phyloP scores from a whole-genome alignment of 1,284 basidiomycete genomes.

The Tylopilus sp. region DNA sequence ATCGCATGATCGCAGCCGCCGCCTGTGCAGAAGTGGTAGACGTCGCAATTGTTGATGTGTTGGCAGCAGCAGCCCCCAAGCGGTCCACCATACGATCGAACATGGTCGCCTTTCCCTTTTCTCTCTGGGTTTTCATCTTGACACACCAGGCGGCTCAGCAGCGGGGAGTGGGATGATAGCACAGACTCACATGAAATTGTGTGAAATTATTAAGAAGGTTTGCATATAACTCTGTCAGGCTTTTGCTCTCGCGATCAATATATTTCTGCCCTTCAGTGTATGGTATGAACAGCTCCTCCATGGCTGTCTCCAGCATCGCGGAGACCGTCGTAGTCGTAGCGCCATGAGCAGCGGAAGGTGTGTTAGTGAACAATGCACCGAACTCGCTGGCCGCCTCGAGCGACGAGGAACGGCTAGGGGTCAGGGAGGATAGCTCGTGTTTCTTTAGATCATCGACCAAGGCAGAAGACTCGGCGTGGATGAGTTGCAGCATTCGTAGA shows the following conservation, averaged over 20 bases:
- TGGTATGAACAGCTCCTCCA: constrained; percentile 95
- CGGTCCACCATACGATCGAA: constrained; percentile 94
- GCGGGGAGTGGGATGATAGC: constrained; percentile 4
- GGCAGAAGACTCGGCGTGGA: constrained; percentile 74
- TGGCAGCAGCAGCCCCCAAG: constrained; percentile 74
- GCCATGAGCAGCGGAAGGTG: constrained; percentile 38
- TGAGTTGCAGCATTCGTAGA: constrained; percentile 86
- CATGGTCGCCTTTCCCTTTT: constrained; percentile 78
- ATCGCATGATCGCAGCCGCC: constrained; percentile 76
- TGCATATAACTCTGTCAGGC: constrained; percentile 80
- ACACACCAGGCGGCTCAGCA: constrained; percentile 12
- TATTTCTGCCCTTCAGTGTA: constrained; percentile 92
- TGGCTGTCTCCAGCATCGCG: constrained; percentile 87
- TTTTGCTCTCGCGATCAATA: constrained; percentile 89
- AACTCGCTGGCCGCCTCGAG: constrained; percentile 55
- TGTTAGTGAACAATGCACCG: constrained; percentile 48
- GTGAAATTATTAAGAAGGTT: constrained; percentile 76
- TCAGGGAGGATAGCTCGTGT: constrained; percentile 77
- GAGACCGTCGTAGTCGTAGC: constrained; percentile 55
- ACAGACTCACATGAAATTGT: constrained; percentile 76
- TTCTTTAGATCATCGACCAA: constrained; percentile 92
- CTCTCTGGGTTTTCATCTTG: constrained; percentile 62
- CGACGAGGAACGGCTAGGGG: constrained; percentile 50
- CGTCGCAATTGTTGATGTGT: constrained; percentile 52
- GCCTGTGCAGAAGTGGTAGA: constrained; percentile 73